phyloP scores from a whole-genome alignment of 768 basidiomycete species.

The Tylopilus sp. region DNA sequence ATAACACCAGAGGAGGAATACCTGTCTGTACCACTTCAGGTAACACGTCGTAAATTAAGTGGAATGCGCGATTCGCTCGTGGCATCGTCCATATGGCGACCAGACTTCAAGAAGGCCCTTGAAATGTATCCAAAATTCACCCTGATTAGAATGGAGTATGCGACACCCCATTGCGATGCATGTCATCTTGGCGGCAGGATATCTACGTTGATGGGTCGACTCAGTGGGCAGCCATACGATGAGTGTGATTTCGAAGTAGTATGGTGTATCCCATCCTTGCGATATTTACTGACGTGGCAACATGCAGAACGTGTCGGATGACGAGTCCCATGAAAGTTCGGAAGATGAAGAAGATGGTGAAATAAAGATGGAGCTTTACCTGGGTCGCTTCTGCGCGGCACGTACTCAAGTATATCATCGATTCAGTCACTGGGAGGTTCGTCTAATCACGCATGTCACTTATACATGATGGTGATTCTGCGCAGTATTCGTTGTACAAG shows the following conservation, averaged over 20 bases:
- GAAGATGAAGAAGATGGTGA: slow-evolving; percentile 12
- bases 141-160: slow-evolving; percentile 48
- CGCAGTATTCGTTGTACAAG: slow-evolving; percentile 63
- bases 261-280: not conserved
- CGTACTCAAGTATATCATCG: slow-evolving; percentile 66
- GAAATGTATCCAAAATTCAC: slow-evolving; percentile 66
- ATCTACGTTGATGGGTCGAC: slow-evolving; percentile 58
- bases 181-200: slow-evolving; percentile 72
- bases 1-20: slow-evolving; percentile 54
- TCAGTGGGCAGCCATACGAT: slow-evolving; percentile 72
- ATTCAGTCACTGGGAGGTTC: slow-evolving; percentile 83
- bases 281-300: slow-evolving; percentile 1
- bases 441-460: slow-evolving; percentile 16
- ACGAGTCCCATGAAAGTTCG: slow-evolving; percentile 26
- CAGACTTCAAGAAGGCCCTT: slow-evolving; percentile 61
- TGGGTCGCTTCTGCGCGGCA: slow-evolving; percentile 79
- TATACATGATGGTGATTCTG: slow-evolving; percentile 5
- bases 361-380: slow-evolving; percentile 43
- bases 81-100: slow-evolving; percentile 80
- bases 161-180: slow-evolving; percentile 71
- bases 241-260: slow-evolving; percentile 61
- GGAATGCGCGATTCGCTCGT: slow-evolving; percentile 75
- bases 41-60: slow-evolving; percentile 64
- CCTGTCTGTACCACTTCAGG: slow-evolving; percentile 65
- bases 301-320: slow-evolving; percentile 18